phyloP scores from a whole-genome alignment of 345 rosid genomes.

The Clausena lansium region DNA sequence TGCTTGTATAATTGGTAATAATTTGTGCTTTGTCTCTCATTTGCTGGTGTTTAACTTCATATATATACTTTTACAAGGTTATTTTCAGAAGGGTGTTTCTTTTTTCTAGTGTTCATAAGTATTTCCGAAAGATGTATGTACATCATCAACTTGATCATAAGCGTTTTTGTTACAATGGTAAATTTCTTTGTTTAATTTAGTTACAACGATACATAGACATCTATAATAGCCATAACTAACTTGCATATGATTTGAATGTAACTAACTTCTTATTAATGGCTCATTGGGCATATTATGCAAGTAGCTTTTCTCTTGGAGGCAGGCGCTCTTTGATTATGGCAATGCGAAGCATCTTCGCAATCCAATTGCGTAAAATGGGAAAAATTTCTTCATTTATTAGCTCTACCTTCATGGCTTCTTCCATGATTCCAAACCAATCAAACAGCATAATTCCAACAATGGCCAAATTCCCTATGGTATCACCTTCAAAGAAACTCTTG shows the following conservation, averaged over 20 bases:
- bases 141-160: not conserved
- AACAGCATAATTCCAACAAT: conserved; percentile 23
- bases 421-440: conserved; percentile 24
- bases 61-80: not conserved
- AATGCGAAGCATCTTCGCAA: conserved; percentile 15
- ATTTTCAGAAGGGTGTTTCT: not conserved
- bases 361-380: conserved; percentile 25
- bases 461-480: conserved; percentile 29
- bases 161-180: not conserved
- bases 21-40: not conserved
- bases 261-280: not conserved
- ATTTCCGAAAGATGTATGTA: not conserved
- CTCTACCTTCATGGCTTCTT: conserved; percentile 24
- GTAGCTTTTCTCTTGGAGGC: conserved; percentile 33
- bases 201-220: not conserved
- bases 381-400: conserved; percentile 20
- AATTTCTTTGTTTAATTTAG: not conserved
- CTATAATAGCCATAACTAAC: not conserved
- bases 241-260: not conserved
- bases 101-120: not conserved
- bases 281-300: conserved; percentile 2
- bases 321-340: conserved; percentile 20
- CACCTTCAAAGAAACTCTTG: conserved; percentile 34
- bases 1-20: not conserved
- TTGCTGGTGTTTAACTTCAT: not conserved